These are phyloP conservation scores for Ilex aquifolium DNA, from an alignment of 257 asterid genomes.

Conservation along the genomic window DNA sequence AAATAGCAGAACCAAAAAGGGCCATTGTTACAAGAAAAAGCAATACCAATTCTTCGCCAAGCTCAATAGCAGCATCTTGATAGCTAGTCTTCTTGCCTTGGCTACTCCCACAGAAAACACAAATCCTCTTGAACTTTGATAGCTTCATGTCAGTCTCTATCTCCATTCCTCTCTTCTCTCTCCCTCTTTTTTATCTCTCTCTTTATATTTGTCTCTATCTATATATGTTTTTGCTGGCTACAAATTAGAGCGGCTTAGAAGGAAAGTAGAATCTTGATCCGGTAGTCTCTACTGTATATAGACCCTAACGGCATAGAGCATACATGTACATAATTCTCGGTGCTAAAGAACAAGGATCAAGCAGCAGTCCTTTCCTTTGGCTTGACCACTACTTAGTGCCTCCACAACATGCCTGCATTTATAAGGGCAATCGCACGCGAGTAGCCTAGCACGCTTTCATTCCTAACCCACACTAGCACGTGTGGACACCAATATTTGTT, in stretches of 20 bases:
- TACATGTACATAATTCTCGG: conserved; percentile 7
- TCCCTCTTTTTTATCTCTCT: conserved; percentile 1
- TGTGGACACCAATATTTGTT: conserved; percentile 12
- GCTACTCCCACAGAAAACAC: conserved; percentile 95
- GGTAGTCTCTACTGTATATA: background rate
- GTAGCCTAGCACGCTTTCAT: conserved; percentile 15
- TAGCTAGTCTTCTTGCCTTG: conserved; percentile 84
- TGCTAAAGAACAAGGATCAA: background rate
- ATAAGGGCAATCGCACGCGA: conserved; percentile 36
- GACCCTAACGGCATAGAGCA: background rate
- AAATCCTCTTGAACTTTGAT: conserved; percentile 77
- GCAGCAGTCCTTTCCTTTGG: background rate
- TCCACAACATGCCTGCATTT: conserved; percentile 13
- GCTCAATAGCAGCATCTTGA: conserved; percentile 85
- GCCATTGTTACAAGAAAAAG: conserved; percentile 3
- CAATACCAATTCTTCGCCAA: conserved; percentile 69
- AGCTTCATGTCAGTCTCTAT: conserved; percentile 30
- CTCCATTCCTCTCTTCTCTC: background rate
- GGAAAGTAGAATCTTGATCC: conserved; percentile 30
- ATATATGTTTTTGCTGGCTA: conserved; percentile 11
- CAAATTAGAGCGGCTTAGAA: conserved; percentile 11
- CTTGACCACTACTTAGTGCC: conserved; percentile 20
- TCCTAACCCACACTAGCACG: conserved; percentile 31
- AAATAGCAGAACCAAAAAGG: conserved; percentile 1
- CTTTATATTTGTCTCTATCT: conserved; percentile 12